Percentiles rank a stretch among this genome's conserved stretches.
Conservation (phyloP, 371 early-diverging fungal genomes). For the Paraphysoderma sedebokerense region DNA sequence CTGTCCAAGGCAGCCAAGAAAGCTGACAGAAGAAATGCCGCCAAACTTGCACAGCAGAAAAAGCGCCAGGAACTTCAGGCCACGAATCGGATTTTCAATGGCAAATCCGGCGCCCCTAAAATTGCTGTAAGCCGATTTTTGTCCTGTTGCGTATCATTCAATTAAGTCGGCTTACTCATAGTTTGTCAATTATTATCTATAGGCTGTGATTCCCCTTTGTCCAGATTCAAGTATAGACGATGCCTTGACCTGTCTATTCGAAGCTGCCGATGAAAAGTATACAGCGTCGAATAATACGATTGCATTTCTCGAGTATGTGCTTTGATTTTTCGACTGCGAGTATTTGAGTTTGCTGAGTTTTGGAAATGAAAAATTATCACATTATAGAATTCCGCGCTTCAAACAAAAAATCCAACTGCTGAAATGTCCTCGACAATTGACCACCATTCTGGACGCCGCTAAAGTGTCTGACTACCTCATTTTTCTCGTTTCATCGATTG, state of each 20-base stretch:
- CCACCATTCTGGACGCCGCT: conserved; percentile 70
- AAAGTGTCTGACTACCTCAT: conserved; percentile 81
- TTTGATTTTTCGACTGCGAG: conserved; percentile 2
- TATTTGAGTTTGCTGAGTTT: neutral
- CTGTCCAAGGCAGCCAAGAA: conserved; percentile 23
- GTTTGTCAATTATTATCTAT: neutral
- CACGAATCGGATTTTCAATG: conserved; percentile 59
- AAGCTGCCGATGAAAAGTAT: conserved; percentile 6
- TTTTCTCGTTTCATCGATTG: conserved; percentile 67
- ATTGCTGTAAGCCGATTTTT: conserved; percentile 41
- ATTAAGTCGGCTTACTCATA: neutral
- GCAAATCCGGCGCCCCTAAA: conserved; percentile 68
- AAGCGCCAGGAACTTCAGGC: conserved; percentile 53
- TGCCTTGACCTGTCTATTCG: conserved; percentile 6
- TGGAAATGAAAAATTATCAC: conserved; percentile 2
- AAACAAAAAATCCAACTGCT: conserved; percentile 69
- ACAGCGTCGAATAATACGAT: neutral
- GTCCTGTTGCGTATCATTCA: too few species aligned
- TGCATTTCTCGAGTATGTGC: neutral
- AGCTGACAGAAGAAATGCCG: conserved; percentile 69
- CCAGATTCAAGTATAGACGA: conserved; percentile 32
- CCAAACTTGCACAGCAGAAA: conserved; percentile 58
- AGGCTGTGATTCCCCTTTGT: conserved; percentile 65
- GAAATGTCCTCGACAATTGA: conserved; percentile 18
- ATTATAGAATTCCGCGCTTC: conserved; percentile 31